Base-by-base conservation (phyloP, 202 grass and related monocot species). In the Brachypodium distachyon region DNA sequence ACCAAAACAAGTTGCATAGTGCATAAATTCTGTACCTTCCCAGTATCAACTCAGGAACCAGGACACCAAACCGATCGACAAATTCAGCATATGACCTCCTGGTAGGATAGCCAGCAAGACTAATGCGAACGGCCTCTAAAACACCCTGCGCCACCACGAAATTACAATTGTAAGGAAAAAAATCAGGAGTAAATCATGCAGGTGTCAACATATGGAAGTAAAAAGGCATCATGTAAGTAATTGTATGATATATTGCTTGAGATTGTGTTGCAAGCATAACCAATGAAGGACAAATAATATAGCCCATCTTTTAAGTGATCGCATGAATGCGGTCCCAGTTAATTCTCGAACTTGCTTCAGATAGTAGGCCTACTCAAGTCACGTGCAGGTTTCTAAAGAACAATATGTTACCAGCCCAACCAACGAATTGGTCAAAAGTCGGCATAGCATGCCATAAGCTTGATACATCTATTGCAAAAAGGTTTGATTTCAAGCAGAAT, bases 101-200 rank as follows among this genome's bases (percentile, higher is more conserved):
- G 82, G 96, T 99, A 81, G 96, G 96, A 75, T 99, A 99, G 40
- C 96, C 96, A 83, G 96, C 96, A 78, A 99, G 96, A 85, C 96
- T 95, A 80, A 99, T 99, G 79, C 96, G 90, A 81, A 95, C 96
- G 39, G 96, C 91, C 83, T 99, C 96, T 75, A 99, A 82, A 76
- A 99, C 96, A 89, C 96, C 96, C 96, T 99, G 77, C 22, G 66
- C 74, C 74, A 79, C 25, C 67, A 82, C 28, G 54, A 82, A 80
- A 46, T 72, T 63, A 71, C 32, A 65, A 65, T 76, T 22, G 31
- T 48, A 39, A 55, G 40, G 19, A 62, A 55, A 65, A n/a, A 75
- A 71, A 50, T 58, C 5, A 63, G 14, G 22, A 50, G 40, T 66
- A 50, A 19, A 74, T 67, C 29, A 61, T 63, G 53, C 71, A 54